phyloP scores from a whole-genome alignment of 78 protist species.

The Dictyostelium citrinum region DNA sequence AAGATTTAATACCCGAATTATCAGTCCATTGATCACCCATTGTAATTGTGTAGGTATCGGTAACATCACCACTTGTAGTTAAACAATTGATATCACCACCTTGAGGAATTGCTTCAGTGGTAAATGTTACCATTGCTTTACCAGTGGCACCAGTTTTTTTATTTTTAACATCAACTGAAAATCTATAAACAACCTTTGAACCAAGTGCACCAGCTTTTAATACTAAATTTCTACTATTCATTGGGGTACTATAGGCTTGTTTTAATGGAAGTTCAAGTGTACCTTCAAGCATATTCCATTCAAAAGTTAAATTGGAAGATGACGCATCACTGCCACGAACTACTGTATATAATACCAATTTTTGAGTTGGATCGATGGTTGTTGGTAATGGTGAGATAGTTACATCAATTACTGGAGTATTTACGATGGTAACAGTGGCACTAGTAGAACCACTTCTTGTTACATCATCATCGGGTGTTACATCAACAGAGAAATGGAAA shows the following conservation, averaged over 20 bases:
- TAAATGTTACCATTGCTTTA: constrained; percentile 26
- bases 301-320: not conserved
- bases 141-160: not conserved
- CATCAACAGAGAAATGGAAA: constrained; percentile 20
- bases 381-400: not conserved
- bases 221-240: not conserved
- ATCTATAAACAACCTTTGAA: not conserved
- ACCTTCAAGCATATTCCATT: constrained; percentile 38
- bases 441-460: not conserved
- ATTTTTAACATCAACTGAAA: not conserved
- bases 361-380: constrained; percentile 24
- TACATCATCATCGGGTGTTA: not conserved
- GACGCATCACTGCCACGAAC: not conserved
- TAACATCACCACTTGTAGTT: not conserved
- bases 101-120: constrained; percentile 38
- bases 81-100: constrained; percentile 35
- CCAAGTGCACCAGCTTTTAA: constrained; percentile 18
- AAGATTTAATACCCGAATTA: constrained; percentile 29
- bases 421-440: not conserved
- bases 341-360: constrained; percentile 1
- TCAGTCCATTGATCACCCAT: constrained; percentile 38
- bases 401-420: constrained; percentile 5
- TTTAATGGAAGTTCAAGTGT: not conserved
- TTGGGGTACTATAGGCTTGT: constrained; percentile 4
- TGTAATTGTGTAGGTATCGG: constrained; percentile 7